phyloP scores from a whole-genome alignment of 768 basidiomycete genomes.

The Tricholoma sp. region DNA sequence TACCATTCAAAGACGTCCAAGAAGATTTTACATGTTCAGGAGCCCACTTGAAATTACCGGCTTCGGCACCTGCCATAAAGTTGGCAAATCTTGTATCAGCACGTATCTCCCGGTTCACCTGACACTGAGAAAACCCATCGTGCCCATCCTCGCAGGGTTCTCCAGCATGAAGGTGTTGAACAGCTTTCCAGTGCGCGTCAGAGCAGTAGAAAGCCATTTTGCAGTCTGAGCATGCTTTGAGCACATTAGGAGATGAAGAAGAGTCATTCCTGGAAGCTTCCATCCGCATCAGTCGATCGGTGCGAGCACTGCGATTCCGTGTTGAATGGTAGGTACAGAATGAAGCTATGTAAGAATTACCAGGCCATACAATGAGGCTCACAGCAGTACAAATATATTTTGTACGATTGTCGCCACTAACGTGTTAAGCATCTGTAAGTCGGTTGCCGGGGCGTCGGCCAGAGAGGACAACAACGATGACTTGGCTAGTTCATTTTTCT shows the following conservation, averaged over 20 bases:
- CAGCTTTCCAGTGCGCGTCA: constrained; percentile 19
- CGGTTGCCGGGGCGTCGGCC: constrained; percentile 7
- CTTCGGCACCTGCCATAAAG: constrained; percentile 12
- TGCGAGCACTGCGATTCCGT: constrained; percentile 16
- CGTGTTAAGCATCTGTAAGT: constrained; percentile 13
- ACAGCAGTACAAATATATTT: constrained; percentile 20
- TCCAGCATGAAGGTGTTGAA: constrained; percentile 14
- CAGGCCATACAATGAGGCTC: constrained; percentile 27
- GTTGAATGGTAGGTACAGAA: neutral
- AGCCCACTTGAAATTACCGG: neutral
- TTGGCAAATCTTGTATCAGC: constrained; percentile 17
- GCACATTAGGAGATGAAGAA: neutral
- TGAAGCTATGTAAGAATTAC: constrained; percentile 8
- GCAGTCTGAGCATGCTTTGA: constrained; percentile 23
- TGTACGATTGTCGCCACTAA: constrained; percentile 8
- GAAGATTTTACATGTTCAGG: neutral
- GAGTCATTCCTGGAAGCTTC: constrained; percentile 10
- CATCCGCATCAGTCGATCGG: constrained; percentile 22
- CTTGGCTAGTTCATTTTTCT: constrained; percentile 11
- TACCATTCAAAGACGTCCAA: neutral
- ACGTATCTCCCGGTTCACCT: constrained; percentile 20
- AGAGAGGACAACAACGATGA: constrained; percentile 10
- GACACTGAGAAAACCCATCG: constrained; percentile 24
- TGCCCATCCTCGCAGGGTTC: constrained; percentile 17
- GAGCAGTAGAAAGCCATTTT: constrained; percentile 25